A percentile compares a stretch with the other conserved stretches of the same genome.
Evolutionary conservation across 345 rosid species (phyloP).

Genomic region (Lenwebbia sp.): DNA sequence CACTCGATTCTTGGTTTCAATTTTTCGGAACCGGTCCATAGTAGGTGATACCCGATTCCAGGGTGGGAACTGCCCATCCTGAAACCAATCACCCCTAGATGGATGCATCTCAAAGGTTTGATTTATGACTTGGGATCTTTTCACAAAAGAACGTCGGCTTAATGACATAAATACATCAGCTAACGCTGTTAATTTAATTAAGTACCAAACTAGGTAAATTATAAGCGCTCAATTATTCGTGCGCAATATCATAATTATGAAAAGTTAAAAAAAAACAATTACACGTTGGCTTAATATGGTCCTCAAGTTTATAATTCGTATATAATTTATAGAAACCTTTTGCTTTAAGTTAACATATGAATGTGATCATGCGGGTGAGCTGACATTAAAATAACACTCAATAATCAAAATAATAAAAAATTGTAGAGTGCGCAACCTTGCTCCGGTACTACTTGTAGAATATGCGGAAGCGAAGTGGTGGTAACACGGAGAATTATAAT

Average conservation of each 20-base stretch:
- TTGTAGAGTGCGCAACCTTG: too few relatives aligned
- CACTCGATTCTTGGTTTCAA: too few relatives aligned
- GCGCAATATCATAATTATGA: not conserved
- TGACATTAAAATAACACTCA: too few relatives aligned
- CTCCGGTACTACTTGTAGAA: too few relatives aligned
- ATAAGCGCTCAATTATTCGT: not conserved
- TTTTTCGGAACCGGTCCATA: too few relatives aligned
- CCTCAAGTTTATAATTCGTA: not conserved
- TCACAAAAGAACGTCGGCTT: not conserved
- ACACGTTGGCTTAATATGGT: not conserved
- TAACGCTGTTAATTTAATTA: not conserved
- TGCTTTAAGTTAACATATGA: not conserved
- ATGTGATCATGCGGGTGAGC: too few relatives aligned
- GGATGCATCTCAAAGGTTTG: not conserved
- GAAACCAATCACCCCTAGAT: too few relatives aligned
- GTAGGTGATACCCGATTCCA: too few relatives aligned
- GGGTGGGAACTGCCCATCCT: too few relatives aligned
- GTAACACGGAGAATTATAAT: too few relatives aligned
- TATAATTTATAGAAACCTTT: not conserved
- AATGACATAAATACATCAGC: not conserved
- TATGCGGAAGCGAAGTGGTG: too few relatives aligned
- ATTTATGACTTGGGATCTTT: not conserved
- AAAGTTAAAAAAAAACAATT: not conserved
- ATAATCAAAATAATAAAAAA: too few relatives aligned
- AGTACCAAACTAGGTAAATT: not conserved